Evolutionary conservation across 768 basidiomycete species (phyloP), one percentile per base, ranked within the genome.

Genomic region (Serendipita sp.): DNA sequence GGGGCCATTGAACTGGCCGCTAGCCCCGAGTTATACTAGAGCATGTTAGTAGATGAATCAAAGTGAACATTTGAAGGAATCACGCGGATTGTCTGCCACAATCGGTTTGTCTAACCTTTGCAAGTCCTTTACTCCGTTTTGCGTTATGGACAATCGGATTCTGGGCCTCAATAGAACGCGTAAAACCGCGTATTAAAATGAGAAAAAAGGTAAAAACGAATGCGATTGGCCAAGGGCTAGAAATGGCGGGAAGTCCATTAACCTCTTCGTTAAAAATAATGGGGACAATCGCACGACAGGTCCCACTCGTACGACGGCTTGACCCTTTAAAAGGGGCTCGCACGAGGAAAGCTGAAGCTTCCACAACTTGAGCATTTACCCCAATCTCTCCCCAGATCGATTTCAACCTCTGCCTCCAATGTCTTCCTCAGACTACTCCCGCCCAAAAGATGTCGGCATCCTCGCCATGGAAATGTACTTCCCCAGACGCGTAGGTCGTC

Each of bases 391-490:
- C 44, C n/a, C 48, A 18, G 29, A 18, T 18, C 48, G n/a, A 18
- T n/a, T 50, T 31, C 48, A 23, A 23, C 23, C 23, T 23, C 23
- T 23, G 23, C 1, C 23, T 23, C 1, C 23, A 23, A 52, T 52
- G 48, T 31, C 48, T 52, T 6, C 18, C 48, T 18, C 31, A 8
- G 48, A 67, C 29, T 36, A 64, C 62, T 27, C 68, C 33, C 88
- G 91, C 69, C 91, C 94, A 66, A 83, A 87, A 78, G 88, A 96
- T 75, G 93, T 96, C 69, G 94, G 94, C 72, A 84, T 98, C 74
- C 87, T 94, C 68, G 92, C 81, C 60, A 83, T 94, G 75, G 93
- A 98, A 72, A 82, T 90, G 74, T 98, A 96, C 80, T 94, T 95
- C 77, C 94, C 92, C 63, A 86, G 83, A 75, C 82, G 91, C 68